These are phyloP conservation scores for Tetrastigma voinierianum DNA, from an alignment of 164 flowering plant species.

Conservation along the genomic window DNA sequence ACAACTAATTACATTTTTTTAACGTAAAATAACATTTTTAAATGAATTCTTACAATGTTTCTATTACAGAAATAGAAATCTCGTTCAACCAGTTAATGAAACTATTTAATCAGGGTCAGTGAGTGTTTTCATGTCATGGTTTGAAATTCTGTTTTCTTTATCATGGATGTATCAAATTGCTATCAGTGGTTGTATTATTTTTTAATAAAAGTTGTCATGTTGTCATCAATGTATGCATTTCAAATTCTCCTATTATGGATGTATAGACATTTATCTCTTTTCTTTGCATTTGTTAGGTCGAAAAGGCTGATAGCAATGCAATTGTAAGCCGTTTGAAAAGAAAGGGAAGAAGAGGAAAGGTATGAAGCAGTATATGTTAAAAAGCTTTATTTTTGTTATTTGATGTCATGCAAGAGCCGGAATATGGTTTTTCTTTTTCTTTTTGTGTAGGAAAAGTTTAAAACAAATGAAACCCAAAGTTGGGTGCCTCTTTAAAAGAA, in stretches of 20 bases:
- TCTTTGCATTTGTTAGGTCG: constrained; percentile 12
- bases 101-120: too few species aligned
- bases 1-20: too few species aligned
- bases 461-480: too few species aligned
- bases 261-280: background rate
- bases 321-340: constrained; percentile 41
- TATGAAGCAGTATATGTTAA: too few species aligned
- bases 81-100: background rate
- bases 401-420: too few species aligned
- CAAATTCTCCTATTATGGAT: background rate
- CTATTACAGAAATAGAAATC: background rate
- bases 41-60: background rate
- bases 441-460: too few species aligned
- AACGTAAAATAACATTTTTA: background rate
- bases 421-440: too few species aligned
- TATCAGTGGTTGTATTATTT: too few species aligned
- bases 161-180: background rate
- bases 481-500: too few species aligned
- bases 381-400: too few species aligned
- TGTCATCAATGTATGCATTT: background rate
- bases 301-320: constrained; percentile 52
- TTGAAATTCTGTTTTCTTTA: too few species aligned
- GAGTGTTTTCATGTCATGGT: too few species aligned
- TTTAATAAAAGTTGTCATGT: background rate
- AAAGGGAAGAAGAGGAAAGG: constrained; percentile 52